phyloP scores from a whole-genome alignment of 257 asterid genomes.

The Schizonepeta tenuifolia region DNA sequence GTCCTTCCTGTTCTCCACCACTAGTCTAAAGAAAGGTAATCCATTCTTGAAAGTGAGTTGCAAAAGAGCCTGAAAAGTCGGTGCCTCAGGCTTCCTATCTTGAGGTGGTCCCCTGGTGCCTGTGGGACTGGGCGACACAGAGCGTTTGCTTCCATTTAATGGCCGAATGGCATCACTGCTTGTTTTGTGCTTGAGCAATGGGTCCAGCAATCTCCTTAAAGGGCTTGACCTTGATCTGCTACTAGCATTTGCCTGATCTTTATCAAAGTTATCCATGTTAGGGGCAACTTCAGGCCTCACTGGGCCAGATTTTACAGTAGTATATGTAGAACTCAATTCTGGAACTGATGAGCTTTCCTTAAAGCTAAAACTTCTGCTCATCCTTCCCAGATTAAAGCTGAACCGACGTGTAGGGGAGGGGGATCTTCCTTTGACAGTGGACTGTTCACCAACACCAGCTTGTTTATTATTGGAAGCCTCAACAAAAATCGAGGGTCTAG shows the following conservation, averaged over 20 bases:
- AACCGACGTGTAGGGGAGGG: conserved; percentile 76
- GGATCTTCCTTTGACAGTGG: conserved; percentile 55
- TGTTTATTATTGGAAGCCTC: conserved; percentile 44
- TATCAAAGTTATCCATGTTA: conserved; percentile 40
- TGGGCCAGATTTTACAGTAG: conserved; percentile 59
- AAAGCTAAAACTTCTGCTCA: conserved; percentile 86
- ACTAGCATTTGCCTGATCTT: conserved; percentile 51
- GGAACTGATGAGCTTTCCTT: conserved; percentile 70
- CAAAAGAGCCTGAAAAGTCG: conserved; percentile 65
- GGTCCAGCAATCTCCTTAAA: conserved; percentile 82
- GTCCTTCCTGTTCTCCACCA: conserved; percentile 65
- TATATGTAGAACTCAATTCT: conserved; percentile 45
- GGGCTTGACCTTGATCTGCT: conserved; percentile 75
- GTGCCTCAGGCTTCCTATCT: conserved; percentile 45
- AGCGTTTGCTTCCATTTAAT: conserved; percentile 34
- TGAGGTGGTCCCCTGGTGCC: conserved; percentile 41
- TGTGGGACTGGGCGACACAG: conserved; percentile 37
- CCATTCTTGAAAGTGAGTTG: conserved; percentile 75
- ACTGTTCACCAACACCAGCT: conserved; percentile 42
- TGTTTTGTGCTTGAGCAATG: conserved; percentile 65
- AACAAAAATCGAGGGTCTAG: conserved; percentile 35
- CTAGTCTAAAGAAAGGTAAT: conserved; percentile 78
- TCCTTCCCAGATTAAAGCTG: conserved; percentile 70
- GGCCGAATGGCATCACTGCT: conserved; percentile 41
- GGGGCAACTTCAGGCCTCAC: conserved; percentile 41